Evolutionary conservation across 139 green algal species (phyloP), one percentile per base, ranked within the genome.

Genomic region (Coelastrella sp.): DNA sequence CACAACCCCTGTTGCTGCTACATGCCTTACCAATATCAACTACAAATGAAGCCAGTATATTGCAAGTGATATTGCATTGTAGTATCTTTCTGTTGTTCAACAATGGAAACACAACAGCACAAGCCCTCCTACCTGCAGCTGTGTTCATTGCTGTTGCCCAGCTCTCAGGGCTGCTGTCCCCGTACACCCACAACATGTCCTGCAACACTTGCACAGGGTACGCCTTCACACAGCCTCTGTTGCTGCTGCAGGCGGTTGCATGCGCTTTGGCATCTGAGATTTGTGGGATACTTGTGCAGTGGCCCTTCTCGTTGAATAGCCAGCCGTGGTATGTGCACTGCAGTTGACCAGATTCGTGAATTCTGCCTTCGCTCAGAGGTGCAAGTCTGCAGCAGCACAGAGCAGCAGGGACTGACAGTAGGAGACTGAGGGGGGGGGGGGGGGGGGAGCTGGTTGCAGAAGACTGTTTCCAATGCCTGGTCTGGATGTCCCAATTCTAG

Each of bases 141-240:
- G 60, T 75, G 20, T 7, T 20, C 80, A 86, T 64, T 75, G 85
- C 73, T 13, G 19, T 57, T 64, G 58, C 59, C 64, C 85, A 90
- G 3, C n/a, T 23, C 13, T 73, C 56, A 54, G 85, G 73, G 5
- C 71, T 60, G 75, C 5, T 16, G 75, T 91, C 87, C 22, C 77
- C 87, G n/a, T 47, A 91, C 32, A 86, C 87, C 87, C 87, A 91
- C 77, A 91, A 71, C 87, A 91, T 59, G 61, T 22, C 87, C 65
- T 87, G 71, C 5, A 65, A 71, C 54, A 65, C 86, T 58, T 90
- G 86, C 23, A 47, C 60, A 4, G 86, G 86, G 64, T 77, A 90
- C 2, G 47, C 8, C 16, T 84, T 68, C 17, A 90, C 76, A 22
- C 86, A 90, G 2, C 56, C 76, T 17, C 86, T 64, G 74, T 54